Percentiles rank a stretch among this genome's conserved stretches.
Conservation (phyloP, 208 protist species). For the Crithidia fasciculata region DNA sequence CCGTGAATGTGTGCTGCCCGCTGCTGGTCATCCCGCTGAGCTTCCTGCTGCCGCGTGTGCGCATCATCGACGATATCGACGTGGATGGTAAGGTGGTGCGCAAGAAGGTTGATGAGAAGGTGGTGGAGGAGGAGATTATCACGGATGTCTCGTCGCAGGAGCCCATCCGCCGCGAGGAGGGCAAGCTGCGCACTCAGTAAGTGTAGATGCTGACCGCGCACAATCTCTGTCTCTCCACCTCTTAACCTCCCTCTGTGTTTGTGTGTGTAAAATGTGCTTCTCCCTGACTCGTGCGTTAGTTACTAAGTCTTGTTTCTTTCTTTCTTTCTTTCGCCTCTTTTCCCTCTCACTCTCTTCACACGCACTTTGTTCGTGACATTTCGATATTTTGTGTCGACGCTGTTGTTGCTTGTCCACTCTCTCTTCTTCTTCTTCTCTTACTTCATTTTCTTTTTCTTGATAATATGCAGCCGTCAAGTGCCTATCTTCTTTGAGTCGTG, state of each 20-base stretch:
- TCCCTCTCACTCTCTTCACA: too few species aligned
- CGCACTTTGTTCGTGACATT: not conserved
- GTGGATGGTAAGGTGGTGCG: constrained; percentile 39
- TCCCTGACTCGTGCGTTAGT: not conserved
- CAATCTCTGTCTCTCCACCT: not conserved
- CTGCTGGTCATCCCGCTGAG: constrained; percentile 19
- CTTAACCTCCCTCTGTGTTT: not conserved
- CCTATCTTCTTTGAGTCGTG: not conserved
- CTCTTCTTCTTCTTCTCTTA: not conserved
- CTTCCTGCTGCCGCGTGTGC: constrained; percentile 10
- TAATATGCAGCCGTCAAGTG: too few species aligned
- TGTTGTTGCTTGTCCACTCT: too few species aligned
- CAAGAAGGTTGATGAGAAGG: constrained; percentile 19
- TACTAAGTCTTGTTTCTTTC: not conserved
- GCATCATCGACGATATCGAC: constrained; percentile 40
- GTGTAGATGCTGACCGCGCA: not conserved
- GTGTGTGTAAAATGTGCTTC: not conserved
- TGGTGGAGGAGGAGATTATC: constrained; percentile 24
- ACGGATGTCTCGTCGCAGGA: not conserved
- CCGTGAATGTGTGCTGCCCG: not conserved
- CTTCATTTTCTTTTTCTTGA: not conserved
- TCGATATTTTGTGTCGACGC: not conserved
- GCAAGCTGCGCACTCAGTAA: not conserved
- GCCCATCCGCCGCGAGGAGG: not conserved
- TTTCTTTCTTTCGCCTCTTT: not conserved